Evolutionary conservation across 306 rosid genomes (phyloP), one percentile per base, ranked within the genome.

Genomic region (Dalbergia cultrata): DNA sequence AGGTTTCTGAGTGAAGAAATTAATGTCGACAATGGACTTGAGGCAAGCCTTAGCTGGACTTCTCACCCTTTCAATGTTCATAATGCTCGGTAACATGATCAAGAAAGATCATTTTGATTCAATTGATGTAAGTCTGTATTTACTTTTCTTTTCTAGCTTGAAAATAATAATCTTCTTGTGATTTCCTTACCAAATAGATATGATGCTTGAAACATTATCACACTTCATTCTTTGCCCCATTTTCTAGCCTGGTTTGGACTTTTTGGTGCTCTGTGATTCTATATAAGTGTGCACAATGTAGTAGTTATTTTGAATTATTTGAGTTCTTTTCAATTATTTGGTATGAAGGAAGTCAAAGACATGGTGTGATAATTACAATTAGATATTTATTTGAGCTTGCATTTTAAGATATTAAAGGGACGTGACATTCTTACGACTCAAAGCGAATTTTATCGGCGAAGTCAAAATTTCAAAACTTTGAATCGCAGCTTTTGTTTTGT

Each of bases 1-100:
- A 26, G 49, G 47, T 10, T 74, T 39, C 2, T 31, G 34, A 14
- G 53, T 64, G n/a, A 21, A 5, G 70, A 70, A 69, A 4, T 37
- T 4, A 72, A 83, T 86, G 83, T 41, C 59, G 4, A 44, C 52
- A 10, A 76, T 83, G 85, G 87, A 86, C 13, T 67, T 86, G 81
- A 82, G 82, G 69, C 85, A 86, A 65, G 80, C 82, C 1, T 70
- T 82, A 0, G 86, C 80, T 64, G 89, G 89, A 2, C 70, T 86
- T 67, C 83, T 86, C 6, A 86, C 89, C 17, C 83, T 83, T 9
- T 83, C 87, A 9, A 83, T 86, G 89, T 83, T 86, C 85, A 80
- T 86, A 45, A 83, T 86, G 89, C 56, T 86, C 26, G 87, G 87
- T 1, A 80, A 86, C 52, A 80, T 86, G 89, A 65, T 83, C 85